Conservation (phyloP, 805 yeast species). For the Blastobotrys terrestris region DNA sequence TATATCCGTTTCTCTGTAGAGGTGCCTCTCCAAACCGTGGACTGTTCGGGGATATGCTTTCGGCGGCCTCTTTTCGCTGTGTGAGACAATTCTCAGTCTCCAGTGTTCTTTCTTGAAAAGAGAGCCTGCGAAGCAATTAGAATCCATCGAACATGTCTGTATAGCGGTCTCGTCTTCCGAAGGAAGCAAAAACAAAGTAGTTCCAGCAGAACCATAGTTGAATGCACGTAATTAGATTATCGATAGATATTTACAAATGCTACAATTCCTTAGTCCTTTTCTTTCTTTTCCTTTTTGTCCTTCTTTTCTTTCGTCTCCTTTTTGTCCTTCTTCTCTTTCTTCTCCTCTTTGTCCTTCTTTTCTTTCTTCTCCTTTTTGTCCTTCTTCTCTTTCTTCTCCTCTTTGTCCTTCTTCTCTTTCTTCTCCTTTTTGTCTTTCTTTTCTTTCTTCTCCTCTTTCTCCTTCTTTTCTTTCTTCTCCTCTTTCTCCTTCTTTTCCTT, state of each 20-base stretch:
- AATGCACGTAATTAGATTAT: neutral
- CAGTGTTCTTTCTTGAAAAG: too few species aligned
- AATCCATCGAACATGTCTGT: too few species aligned
- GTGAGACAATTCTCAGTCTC: too few species aligned
- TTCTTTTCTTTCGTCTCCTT: neutral
- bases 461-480: slow-evolving; percentile 8
- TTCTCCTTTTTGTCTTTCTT: slow-evolving; percentile 11
- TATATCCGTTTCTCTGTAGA: too few species aligned
- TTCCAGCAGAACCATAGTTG: too few species aligned
- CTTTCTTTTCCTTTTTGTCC: neutral
- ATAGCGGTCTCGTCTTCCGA: too few species aligned
- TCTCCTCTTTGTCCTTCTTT: slow-evolving; percentile 3
- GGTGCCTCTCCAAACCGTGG: too few species aligned
- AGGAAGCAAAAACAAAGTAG: too few species aligned
- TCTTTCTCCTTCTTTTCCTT: slow-evolving; percentile 8
- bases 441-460: slow-evolving; percentile 3
- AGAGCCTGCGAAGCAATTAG: too few species aligned
- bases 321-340: neutral
- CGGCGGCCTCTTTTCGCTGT: too few species aligned
- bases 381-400: slow-evolving; percentile 15
- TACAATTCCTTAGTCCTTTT: slow-evolving; percentile 2
- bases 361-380: slow-evolving; percentile 15
- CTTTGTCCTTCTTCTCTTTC: slow-evolving; percentile 12
- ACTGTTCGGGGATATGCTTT: too few species aligned
- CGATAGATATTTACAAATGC: neutral